Evolutionary conservation across 1,284 basidiomycete genomes (phyloP), one percentile per base, ranked within the genome.

Genomic region (Ustanciosporium gigantosporum): DNA sequence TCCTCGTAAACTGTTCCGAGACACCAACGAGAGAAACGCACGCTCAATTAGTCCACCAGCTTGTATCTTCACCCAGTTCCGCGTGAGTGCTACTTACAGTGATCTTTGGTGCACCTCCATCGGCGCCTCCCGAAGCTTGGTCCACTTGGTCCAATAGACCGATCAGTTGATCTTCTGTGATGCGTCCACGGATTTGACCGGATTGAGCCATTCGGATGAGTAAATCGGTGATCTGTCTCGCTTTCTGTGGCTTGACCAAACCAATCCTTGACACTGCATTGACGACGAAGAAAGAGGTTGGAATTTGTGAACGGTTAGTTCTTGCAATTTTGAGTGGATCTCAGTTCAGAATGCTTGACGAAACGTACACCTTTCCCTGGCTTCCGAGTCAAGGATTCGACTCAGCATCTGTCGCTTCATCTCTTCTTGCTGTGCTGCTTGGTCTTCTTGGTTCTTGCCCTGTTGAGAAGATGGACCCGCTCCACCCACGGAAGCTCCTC

Each of bases 81-180:
- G n/a, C n/a, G n/a, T n/a, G n/a, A n/a, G n/a, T n/a, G n/a, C 11
- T 5, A 69, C 74, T 57, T 49, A 76, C 74, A 5, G 73, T 75
- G 43, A 76, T 76, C 53, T 76, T 76, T 8, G 60, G 60, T 0
- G 60, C 48, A 20, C 45, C 46, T 14, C 48, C 47, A 8, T 53
- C 46, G 1, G 47, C 38, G 14, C 41, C 41, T 14, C 41, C 41
- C 15, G n/a, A 14, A n/a, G 72, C 69, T 34, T 73, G 69, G 25
- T 79, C 78, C 2, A 92, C 92, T 84, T 97, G 92, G 76, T 97
- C 90, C 45, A 98, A 82, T 16, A 98, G 81, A 27, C 87, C 88
- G 72, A 97, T 94, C 50, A 98, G 82, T 75, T 94, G 91, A 36
- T 85, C 83, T 77, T 98, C 94, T 21, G 85, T 87, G 34, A 98